Evolutionary conservation across 1,284 basidiomycete genomes (phyloP).

Genomic region (Cryptococcus amylolentus): DNA sequence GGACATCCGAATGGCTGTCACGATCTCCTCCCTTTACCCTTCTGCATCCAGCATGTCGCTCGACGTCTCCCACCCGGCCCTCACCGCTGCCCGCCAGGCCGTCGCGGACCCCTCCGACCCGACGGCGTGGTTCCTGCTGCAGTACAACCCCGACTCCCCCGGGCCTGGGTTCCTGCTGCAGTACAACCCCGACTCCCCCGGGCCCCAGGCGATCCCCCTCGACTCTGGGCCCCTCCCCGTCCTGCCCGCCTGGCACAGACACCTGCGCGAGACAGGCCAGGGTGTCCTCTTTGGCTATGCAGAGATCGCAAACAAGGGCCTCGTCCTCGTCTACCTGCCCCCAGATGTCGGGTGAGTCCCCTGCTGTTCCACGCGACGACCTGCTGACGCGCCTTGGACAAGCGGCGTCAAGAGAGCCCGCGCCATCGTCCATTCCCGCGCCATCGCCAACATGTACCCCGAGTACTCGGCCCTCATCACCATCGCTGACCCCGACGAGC

Average conservation of each 20-base stretch:
- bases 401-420: conserved; percentile 33
- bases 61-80: conserved; percentile 33
- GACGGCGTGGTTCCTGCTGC: conserved; percentile 30
- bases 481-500: conserved; percentile 24
- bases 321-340: conserved; percentile 23
- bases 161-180: too few relatives aligned
- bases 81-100: conserved; percentile 18
- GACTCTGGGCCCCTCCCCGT: conserved; percentile 25
- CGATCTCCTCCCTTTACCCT: too few relatives aligned
- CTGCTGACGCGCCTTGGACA: neutral
- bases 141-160: conserved; percentile 20
- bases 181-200: neutral
- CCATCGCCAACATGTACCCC: conserved; percentile 37
- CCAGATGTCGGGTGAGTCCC: conserved; percentile 34
- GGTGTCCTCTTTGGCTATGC: conserved; percentile 30
- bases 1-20: too few relatives aligned
- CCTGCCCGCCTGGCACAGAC: conserved; percentile 14
- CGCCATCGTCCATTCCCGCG: conserved; percentile 41
- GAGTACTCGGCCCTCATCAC: conserved; percentile 42
- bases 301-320: conserved; percentile 22
- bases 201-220: conserved; percentile 7
- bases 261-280: conserved; percentile 9
- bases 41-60: conserved; percentile 26
- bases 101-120: conserved; percentile 21
- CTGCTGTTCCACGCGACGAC: neutral